These are phyloP conservation scores for Neurospora sp. DNA, from an alignment of 2,329 filamentous ascomycete species.

Conservation along the genomic window DNA sequence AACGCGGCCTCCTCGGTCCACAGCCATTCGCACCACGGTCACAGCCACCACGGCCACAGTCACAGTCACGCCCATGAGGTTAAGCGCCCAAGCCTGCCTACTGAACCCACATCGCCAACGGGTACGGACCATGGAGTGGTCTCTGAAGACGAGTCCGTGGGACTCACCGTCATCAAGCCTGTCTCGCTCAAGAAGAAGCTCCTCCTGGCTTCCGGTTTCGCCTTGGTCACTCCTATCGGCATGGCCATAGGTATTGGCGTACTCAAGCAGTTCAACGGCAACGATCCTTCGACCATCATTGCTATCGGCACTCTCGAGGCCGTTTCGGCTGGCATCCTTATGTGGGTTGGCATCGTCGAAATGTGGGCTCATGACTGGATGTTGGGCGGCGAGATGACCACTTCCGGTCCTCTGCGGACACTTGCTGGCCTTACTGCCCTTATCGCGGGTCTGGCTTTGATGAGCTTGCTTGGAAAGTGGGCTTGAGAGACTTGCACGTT, in stretches of 20 bases:
- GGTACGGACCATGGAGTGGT: slow-evolving; percentile 7
- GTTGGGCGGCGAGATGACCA: slow-evolving; percentile 43
- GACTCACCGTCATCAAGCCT: slow-evolving; percentile 4
- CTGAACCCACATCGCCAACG: neutral
- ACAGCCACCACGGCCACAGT: slow-evolving; percentile 2
- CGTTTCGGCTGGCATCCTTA: slow-evolving; percentile 62
- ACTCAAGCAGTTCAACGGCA: slow-evolving; percentile 62
- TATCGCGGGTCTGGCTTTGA: slow-evolving; percentile 53
- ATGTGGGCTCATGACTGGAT: slow-evolving; percentile 75
- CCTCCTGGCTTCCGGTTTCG: slow-evolving; percentile 53
- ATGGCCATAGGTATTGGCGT: slow-evolving; percentile 75
- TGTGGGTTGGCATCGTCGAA: slow-evolving; percentile 74
- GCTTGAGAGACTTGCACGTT: slow-evolving; percentile 28
- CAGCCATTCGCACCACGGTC: slow-evolving; percentile 43
- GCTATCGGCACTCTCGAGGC: slow-evolving; percentile 67
- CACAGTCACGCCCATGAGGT: slow-evolving; percentile 4
- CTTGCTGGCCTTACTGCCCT: slow-evolving; percentile 42
- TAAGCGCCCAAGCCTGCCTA: neutral
- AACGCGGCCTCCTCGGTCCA: slow-evolving; percentile 35
- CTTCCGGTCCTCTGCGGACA: slow-evolving; percentile 39
- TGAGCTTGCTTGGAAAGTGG: slow-evolving; percentile 70
- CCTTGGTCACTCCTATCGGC: slow-evolving; percentile 64
- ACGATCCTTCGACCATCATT: slow-evolving; percentile 56
- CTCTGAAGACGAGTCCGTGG: slow-evolving; percentile 5
- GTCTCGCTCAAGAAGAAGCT: slow-evolving; percentile 42